Percentiles rank a stretch among this genome's conserved stretches.
phyloP scores from a whole-genome alignment of 192 early-diverging fungal genomes.

The Dissophora globulifera region DNA sequence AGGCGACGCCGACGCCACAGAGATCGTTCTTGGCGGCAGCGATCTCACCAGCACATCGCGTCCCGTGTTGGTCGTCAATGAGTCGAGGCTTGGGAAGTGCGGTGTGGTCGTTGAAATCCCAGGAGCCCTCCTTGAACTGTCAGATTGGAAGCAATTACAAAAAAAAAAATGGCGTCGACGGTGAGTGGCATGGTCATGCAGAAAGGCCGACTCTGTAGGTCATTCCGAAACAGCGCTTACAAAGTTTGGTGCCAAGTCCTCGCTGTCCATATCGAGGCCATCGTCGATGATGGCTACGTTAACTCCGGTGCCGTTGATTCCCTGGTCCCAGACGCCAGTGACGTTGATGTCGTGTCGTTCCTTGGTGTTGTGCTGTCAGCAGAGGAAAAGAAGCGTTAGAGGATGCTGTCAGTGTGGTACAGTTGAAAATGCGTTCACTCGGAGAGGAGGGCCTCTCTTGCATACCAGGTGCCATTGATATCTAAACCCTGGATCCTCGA shows the following conservation, averaged over 20 bases:
- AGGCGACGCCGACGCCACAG: slow-evolving; percentile 95
- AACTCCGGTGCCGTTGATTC: slow-evolving; percentile 84
- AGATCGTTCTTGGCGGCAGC: slow-evolving; percentile 90
- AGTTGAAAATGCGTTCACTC: neutral
- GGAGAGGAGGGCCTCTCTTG: slow-evolving; percentile 9
- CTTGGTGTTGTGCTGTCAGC: slow-evolving; percentile 37
- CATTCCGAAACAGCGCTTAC: slow-evolving; percentile 60
- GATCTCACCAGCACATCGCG: slow-evolving; percentile 97
- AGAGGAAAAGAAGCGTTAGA: slow-evolving; percentile 2
- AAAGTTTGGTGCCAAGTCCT: slow-evolving; percentile 90
- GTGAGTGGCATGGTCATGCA: too few relatives aligned
- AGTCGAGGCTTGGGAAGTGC: slow-evolving; percentile 81
- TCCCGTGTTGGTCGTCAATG: slow-evolving; percentile 90
- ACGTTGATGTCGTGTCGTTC: slow-evolving; percentile 90
- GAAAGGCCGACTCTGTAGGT: too few relatives aligned
- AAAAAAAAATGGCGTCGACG: neutral
- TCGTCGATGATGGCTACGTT: slow-evolving; percentile 96
- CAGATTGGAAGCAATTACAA: neutral
- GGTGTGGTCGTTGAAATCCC: slow-evolving; percentile 92
- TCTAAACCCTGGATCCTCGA: slow-evolving; percentile 78
- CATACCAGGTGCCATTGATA: slow-evolving; percentile 90
- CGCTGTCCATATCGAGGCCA: slow-evolving; percentile 86
- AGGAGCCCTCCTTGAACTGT: slow-evolving; percentile 89
- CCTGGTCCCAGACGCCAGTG: slow-evolving; percentile 84
- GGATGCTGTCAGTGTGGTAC: too few relatives aligned